Base-by-base conservation (phyloP, 1,284 basidiomycete genomes). In the Austropuccinia psidii region DNA sequence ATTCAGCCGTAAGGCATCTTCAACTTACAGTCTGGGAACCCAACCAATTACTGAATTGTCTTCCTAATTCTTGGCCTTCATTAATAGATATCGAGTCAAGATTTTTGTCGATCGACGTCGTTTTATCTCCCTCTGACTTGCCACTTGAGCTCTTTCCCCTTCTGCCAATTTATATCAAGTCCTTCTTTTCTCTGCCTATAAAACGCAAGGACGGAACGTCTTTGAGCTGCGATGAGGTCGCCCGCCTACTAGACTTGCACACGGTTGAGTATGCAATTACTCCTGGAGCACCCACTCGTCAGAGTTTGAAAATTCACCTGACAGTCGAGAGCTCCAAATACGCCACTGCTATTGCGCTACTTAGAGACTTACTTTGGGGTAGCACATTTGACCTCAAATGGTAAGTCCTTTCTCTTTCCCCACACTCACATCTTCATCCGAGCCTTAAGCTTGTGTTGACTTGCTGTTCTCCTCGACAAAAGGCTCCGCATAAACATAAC, bases 181-280 rank as follows among this genome's bases (percentile, higher is more conserved):
- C 91, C 0, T 90, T 99, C 82, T 98, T 98, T 82, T 89, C 91
- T 27, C 85, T 98, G 0, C 93, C 94, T 11, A 85, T 98, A 54
- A 86, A 83, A 64, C 85, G 88, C 43, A 84, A 86, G 24, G 84
- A 86, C 74, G 93, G 93, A 2, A 86, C 88, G 75, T 82, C 82
- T 37, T 82, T 98, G 49, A 83, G 85, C 4, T 91, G 94, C 78
- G 95, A 98, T 81, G 86, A 96, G 74, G 93, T 98, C 29, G 87
- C 98, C 76, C 88, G 94, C 80, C 86, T 87, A 75, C 86, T 99
- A 1, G 93, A 97, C 80, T 86, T 92, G 78, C 88, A 96, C 77
- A 97, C 95, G 0, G 90, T 98, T 33, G 87, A 87, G 3, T 95
- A 97, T 79, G 89, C 90, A 70, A 86, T 86, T 58, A 84, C 84